phyloP scores from a whole-genome alignment of 495 filamentous ascomycete genomes.

The Tetracladium marchalianum region DNA sequence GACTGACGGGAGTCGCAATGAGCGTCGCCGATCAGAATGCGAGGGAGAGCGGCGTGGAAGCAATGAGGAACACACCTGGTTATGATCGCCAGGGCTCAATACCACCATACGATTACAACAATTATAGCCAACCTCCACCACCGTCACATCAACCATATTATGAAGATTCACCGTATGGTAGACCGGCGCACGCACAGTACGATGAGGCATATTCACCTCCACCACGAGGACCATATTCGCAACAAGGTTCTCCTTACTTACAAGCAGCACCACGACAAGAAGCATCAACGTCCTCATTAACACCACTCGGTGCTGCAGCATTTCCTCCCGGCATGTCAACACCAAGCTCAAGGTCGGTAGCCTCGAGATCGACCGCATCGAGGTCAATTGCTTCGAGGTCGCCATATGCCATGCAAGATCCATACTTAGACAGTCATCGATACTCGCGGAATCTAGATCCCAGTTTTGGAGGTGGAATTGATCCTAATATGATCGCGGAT shows the following conservation, averaged over 20 bases:
- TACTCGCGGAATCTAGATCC: slow-evolving; percentile 49
- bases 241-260: too few relatives aligned
- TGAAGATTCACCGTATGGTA: slow-evolving; percentile 4
- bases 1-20: slow-evolving; percentile 66
- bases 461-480: slow-evolving; percentile 44
- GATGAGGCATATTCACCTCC: neutral
- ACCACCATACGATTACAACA: neutral
- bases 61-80: slow-evolving; percentile 36
- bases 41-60: slow-evolving; percentile 63
- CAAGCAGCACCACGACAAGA: neutral
- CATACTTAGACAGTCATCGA: slow-evolving; percentile 31
- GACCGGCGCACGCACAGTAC: neutral
- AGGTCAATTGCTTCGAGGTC: too few relatives aligned
- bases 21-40: slow-evolving; percentile 65
- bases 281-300: slow-evolving; percentile 11
- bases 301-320: slow-evolving; percentile 18
- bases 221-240: neutral
- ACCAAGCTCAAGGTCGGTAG: slow-evolving; percentile 28
- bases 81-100: slow-evolving; percentile 5
- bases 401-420: slow-evolving; percentile 17
- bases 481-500: slow-evolving; percentile 73
- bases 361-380: slow-evolving; percentile 21
- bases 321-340: slow-evolving; percentile 17
- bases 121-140: neutral
- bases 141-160: neutral